phyloP scores from a whole-genome alignment of 2,329 filamentous ascomycete species.

The Penicillium italicum region DNA sequence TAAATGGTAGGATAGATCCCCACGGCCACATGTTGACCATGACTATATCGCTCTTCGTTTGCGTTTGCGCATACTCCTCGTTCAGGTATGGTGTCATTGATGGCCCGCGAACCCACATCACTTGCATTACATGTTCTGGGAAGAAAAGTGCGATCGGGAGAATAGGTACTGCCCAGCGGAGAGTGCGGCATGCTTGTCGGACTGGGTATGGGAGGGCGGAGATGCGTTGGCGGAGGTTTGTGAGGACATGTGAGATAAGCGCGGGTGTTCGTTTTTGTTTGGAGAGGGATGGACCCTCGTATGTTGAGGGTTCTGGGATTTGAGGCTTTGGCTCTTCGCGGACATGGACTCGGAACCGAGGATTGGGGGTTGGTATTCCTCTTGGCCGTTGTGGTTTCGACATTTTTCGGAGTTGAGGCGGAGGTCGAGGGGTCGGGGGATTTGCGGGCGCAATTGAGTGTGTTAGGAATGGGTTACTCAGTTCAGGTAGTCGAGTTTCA shows the following conservation, averaged over 20 bases:
- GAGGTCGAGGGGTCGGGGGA: not conserved
- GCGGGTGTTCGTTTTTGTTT: slow-evolving; percentile 3
- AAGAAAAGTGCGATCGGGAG: slow-evolving; percentile 41
- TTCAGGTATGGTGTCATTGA: slow-evolving; percentile 81
- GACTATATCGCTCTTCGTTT: slow-evolving; percentile 41
- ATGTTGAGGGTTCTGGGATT: not conserved
- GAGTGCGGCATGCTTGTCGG: slow-evolving; percentile 25
- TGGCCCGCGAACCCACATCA: slow-evolving; percentile 44
- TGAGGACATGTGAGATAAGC: slow-evolving; percentile 20
- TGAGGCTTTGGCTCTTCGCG: not conserved
- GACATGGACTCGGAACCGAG: slow-evolving; percentile 1
- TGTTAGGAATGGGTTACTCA: not conserved
- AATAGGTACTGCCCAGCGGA: slow-evolving; percentile 32
- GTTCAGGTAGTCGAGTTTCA: not conserved
- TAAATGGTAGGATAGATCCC: slow-evolving; percentile 52
- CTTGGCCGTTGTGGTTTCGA: slow-evolving; percentile 1
- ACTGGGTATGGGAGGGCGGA: slow-evolving; percentile 27
- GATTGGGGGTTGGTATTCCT: not conserved
- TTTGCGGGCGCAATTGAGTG: not conserved
- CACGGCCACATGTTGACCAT: slow-evolving; percentile 42
- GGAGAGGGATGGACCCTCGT: not conserved
- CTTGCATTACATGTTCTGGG: slow-evolving; percentile 39
- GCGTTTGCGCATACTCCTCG: slow-evolving; percentile 52
- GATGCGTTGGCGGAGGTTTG: slow-evolving; percentile 28
- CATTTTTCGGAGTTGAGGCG: not conserved